Evolutionary conservation across 805 yeast species (phyloP).

Genomic region (Zygosaccharomyces lentus): DNA sequence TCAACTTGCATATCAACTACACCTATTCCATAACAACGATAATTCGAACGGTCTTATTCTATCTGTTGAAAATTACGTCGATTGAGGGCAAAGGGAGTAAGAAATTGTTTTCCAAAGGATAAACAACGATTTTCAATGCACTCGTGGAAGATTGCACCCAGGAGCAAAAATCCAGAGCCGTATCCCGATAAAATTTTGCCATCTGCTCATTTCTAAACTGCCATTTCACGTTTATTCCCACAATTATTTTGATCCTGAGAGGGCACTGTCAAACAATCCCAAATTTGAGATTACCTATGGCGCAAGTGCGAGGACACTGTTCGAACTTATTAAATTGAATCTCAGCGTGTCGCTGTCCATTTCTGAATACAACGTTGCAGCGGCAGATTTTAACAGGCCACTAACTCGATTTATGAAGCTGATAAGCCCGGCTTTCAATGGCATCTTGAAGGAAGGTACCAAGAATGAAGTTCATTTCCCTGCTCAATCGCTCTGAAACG

Average conservation of each 20-base stretch:
- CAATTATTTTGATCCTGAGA: constrained; percentile 9
- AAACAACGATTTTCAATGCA: constrained; percentile 1
- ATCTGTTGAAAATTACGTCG: constrained; percentile 10
- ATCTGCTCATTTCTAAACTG: constrained; percentile 15
- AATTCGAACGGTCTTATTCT: constrained; percentile 16
- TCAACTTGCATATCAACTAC: constrained; percentile 16
- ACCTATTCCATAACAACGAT: constrained; percentile 15
- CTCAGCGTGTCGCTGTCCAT: not conserved
- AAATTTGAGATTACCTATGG: not conserved
- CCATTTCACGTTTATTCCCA: constrained; percentile 16
- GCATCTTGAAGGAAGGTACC: not conserved
- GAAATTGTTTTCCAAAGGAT: constrained; percentile 4
- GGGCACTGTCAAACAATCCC: not conserved
- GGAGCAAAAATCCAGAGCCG: constrained; percentile 14
- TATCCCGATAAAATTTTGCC: constrained; percentile 10
- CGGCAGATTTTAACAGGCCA: not conserved
- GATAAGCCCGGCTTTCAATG: not conserved
- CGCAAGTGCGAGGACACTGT: not conserved
- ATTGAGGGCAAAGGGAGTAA: not conserved
- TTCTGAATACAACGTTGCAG: not conserved
- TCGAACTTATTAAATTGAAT: not conserved
- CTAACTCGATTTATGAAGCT: not conserved
- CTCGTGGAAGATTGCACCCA: constrained; percentile 13
- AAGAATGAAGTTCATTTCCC: not conserved
- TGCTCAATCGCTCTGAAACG: no score